Evolutionary conservation across 2,329 filamentous ascomycete genomes (phyloP).

Genomic region (Periconia macrospinosa): DNA sequence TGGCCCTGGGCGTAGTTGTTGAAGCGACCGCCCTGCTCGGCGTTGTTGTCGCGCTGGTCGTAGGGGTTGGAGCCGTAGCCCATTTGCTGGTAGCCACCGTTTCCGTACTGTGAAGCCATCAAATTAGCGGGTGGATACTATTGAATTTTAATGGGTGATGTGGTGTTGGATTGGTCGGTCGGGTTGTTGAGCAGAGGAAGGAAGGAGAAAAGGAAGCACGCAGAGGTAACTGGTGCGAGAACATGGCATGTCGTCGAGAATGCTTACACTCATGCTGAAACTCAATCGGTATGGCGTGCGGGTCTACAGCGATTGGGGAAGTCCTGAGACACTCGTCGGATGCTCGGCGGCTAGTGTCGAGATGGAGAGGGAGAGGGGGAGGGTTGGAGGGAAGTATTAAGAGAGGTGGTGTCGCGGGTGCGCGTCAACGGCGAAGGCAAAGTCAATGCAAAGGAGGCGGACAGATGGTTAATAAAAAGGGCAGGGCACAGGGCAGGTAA

Average conservation of each 20-base stretch:
- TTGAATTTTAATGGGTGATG: too few relatives aligned
- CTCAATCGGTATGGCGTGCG: conserved; percentile 34
- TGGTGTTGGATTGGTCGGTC: neutral
- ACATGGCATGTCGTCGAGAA: conserved; percentile 5
- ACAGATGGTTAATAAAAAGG: too few relatives aligned
- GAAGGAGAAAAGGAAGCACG: conserved; percentile 9
- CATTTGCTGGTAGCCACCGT: conserved; percentile 44
- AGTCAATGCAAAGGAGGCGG: neutral
- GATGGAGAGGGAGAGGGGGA: conserved; percentile 2
- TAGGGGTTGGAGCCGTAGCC: conserved; percentile 49
- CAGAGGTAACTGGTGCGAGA: conserved; percentile 5
- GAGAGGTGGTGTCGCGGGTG: neutral
- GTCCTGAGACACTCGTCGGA: conserved; percentile 39
- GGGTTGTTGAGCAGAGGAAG: conserved; percentile 2
- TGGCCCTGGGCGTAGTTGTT: conserved; percentile 55
- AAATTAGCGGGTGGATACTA: conserved; percentile 10
- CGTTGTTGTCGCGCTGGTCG: conserved; percentile 42
- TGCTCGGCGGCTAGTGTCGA: conserved; percentile 14
- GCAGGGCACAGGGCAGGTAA: too few relatives aligned
- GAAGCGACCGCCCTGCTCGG: conserved; percentile 55
- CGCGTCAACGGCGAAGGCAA: neutral
- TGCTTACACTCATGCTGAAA: conserved; percentile 46
- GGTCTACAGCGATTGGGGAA: conserved; percentile 14
- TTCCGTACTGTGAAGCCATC: conserved; percentile 43
- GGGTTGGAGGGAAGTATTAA: neutral